Base-by-base conservation (phyloP, 1,139 yeast genomes). In the Arxiozyma bovina region DNA sequence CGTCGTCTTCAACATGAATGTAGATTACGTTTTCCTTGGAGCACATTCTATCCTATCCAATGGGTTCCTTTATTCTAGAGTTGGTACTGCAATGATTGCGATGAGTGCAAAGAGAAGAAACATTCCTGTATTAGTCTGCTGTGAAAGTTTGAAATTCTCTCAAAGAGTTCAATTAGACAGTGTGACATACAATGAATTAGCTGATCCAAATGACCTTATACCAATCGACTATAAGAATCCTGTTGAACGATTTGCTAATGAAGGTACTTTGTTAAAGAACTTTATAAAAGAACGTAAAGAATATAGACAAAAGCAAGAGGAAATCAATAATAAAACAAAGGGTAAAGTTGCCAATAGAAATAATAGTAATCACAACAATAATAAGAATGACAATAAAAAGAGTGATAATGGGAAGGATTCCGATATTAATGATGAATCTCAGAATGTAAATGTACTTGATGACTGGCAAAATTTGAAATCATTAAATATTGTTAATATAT, bases 21-120 rank as follows among this genome's bases (percentile, higher is more conserved):
- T 93, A 30, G 94, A 93, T 63, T 86, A 87, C 60, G 96, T 93
- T 6, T 86, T 94, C 69, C 75, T 94, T 46, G 99, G 99, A 12
- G 99, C 99, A 0, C 98, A 93, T 68, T 95, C 98, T 42, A 91
- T 94, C 88, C 77, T 93, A 56, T 89, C 97, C 17, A 94, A 94
- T 67, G 99, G 99, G 1, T 82, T 91, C 68, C 77, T 94, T 56
- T 90, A 88, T 68, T 87, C 97, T 1, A 79, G 99, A 59, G 97
- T 90, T 20, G 99, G 99, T 20, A 86, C 97, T 18, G 97, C 97
- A 1, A 76, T 91, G 72, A 81, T 94, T 50, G 96, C 98, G 11
- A 87, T 91, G 87, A 82, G 88, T 74, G 90, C 96, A 45, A 85
- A 87, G 62, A 81, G 87, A 54, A 81, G 93, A 66, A 87, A 90